These are phyloP conservation scores for Trichophyton verrucosum DNA, from an alignment of 2,329 filamentous ascomycete species.

Conservation along the genomic window DNA sequence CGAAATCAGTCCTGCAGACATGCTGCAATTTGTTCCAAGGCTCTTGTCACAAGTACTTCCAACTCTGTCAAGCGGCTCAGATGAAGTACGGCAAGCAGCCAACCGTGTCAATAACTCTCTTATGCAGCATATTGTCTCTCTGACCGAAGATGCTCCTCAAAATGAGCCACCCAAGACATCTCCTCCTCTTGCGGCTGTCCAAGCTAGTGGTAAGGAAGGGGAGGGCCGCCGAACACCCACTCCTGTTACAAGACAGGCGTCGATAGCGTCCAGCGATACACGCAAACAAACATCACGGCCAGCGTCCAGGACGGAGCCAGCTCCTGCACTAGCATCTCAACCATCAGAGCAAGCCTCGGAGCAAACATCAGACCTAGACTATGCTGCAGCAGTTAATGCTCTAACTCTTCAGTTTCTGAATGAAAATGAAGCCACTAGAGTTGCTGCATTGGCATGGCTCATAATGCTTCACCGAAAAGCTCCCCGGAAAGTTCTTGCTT, in stretches of 20 bases:
- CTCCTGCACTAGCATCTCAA: constrained; percentile 31
- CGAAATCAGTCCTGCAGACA: constrained; percentile 93
- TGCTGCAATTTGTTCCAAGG: constrained; percentile 85
- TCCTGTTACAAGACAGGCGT: constrained; percentile 18
- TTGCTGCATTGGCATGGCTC: constrained; percentile 87
- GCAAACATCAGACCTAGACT: constrained; percentile 63
- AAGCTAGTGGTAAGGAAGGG: constrained; percentile 23
- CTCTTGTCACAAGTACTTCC: constrained; percentile 85
- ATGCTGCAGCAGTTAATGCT: constrained; percentile 85
- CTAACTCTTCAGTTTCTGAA: constrained; percentile 89
- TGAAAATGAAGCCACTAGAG: constrained; percentile 88
- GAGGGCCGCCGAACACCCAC: constrained; percentile 34
- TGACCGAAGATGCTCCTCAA: constrained; percentile 55
- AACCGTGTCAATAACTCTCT: constrained; percentile 79
- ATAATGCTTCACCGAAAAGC: constrained; percentile 97
- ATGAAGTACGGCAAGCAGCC: constrained; percentile 77
- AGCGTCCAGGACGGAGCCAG: constrained; percentile 25
- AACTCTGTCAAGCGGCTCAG: constrained; percentile 82
- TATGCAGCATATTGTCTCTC: constrained; percentile 85
- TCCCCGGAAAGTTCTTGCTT: constrained; percentile 80
- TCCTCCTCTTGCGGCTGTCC: constrained; percentile 30
- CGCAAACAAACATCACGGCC: constrained; percentile 22
- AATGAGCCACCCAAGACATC: constrained; percentile 28
- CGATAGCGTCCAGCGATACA: constrained; percentile 21
- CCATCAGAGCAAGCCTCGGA: constrained; percentile 31